Percentiles rank a stretch among this genome's conserved stretches.
phyloP scores from a whole-genome alignment of 2,329 filamentous ascomycete genomes.

The Trichoderma atrobrunneum region DNA sequence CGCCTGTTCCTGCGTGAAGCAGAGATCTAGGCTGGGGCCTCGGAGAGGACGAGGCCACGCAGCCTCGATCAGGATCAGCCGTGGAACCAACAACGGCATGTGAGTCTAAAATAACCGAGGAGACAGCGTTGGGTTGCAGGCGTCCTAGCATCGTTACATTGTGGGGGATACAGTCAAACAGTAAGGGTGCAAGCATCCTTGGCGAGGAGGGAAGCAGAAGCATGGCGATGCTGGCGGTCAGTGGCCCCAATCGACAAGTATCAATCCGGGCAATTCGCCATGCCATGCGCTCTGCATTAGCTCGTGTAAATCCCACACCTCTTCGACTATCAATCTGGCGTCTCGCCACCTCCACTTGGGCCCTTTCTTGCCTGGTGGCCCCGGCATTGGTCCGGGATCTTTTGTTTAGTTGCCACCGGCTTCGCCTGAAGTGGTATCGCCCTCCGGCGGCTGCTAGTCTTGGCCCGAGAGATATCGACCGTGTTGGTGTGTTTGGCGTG shows the following conservation, averaged over 20 bases:
- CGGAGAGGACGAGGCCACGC: background rate
- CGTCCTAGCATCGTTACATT: background rate
- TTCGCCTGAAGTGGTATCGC: constrained; percentile 24
- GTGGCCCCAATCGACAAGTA: background rate
- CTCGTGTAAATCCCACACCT: background rate
- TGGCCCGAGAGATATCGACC: constrained; percentile 20
- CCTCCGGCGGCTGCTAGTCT: constrained; percentile 25
- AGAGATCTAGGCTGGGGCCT: background rate
- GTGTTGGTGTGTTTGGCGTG: background rate
- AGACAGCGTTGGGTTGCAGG: background rate
- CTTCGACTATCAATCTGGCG: constrained; percentile 1
- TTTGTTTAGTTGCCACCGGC: constrained; percentile 23
- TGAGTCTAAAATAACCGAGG: background rate
- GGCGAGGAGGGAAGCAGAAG: background rate
- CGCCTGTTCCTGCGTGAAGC: background rate
- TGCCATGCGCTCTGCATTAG: constrained; percentile 8
- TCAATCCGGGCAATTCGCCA: constrained; percentile 8
- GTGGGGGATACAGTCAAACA: background rate
- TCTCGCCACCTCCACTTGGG: background rate
- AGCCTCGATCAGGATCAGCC: background rate
- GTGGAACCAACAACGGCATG: background rate
- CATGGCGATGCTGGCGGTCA: constrained; percentile 2
- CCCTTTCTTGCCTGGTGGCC: constrained; percentile 4
- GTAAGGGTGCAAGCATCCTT: background rate
- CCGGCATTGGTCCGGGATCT: constrained; percentile 23